phyloP scores from a whole-genome alignment of 23 red algal species.

The Cyanidium caldarium region DNA sequence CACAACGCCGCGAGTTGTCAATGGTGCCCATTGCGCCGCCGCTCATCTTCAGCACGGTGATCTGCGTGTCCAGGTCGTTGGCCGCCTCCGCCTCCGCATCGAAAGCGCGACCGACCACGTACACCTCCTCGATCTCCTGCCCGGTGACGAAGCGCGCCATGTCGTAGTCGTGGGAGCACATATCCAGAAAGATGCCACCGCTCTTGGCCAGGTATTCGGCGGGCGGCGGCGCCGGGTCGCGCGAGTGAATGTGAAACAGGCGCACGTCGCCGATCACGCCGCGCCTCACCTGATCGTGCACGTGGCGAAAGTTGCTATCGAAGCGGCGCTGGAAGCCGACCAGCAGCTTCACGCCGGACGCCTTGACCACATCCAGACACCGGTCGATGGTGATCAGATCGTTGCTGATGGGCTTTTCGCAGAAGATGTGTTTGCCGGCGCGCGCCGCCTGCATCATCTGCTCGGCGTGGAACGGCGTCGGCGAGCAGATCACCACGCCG shows the following conservation, averaged over 20 bases:
- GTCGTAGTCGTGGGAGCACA: conserved; percentile 93
- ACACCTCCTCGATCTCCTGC: conserved; percentile 88
- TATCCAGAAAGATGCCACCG: conserved; percentile 95
- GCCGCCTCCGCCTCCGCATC: conserved; percentile 75
- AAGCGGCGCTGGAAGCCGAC: conserved; percentile 94
- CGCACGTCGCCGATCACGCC: conserved; percentile 73
- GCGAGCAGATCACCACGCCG: conserved; percentile 85
- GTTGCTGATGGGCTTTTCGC: conserved; percentile 98
- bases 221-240: conserved; percentile 88
- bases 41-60: conserved; percentile 80
- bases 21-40: conserved; percentile 92
- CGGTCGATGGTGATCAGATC: conserved; percentile 76
- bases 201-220: conserved; percentile 72
- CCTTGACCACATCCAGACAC: conserved; percentile 41
- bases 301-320: conserved; percentile 70
- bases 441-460: conserved; percentile 73
- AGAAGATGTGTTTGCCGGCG: conserved; percentile 98
- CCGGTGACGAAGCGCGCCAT: conserved; percentile 91
- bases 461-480: conserved; percentile 92
- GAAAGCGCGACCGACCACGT: conserved; percentile 70
- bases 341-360: conserved; percentile 45
- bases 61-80: conserved; percentile 69
- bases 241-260: conserved; percentile 84
- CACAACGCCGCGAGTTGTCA: conserved; percentile 88
- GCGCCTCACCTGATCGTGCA: conserved; percentile 27